Evolutionary conservation across 73 alveolate genomes (phyloP).

Genomic region (Tetrahymena borealis): DNA sequence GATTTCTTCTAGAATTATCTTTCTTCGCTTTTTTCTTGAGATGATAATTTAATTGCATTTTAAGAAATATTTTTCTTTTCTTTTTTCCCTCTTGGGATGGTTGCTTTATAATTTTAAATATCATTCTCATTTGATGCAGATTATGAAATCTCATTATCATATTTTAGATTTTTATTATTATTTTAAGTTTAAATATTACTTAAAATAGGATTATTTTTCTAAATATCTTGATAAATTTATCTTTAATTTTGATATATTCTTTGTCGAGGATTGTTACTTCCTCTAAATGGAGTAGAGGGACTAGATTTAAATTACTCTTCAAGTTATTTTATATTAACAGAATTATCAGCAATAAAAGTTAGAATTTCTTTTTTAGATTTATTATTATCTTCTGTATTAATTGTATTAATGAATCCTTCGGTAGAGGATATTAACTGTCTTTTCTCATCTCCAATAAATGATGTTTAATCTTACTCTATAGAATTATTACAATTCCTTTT

Average conservation of each 20-base stretch:
- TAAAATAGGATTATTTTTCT: neutral
- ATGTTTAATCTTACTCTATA: too few species aligned
- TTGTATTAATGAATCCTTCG: too few species aligned
- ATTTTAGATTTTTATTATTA: neutral
- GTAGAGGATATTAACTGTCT: too few species aligned
- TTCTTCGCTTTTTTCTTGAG: neutral
- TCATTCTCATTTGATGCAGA: neutral
- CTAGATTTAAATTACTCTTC: neutral
- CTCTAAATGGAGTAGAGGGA: neutral
- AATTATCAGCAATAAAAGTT: neutral
- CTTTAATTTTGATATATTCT: neutral
- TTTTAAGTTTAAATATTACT: neutral
- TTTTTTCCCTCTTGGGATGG: neutral
- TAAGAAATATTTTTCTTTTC: neutral
- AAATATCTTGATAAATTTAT: neutral
- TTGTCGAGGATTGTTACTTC: neutral
- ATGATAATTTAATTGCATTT: neutral
- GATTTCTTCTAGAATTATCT: neutral
- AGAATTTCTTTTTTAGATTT: neutral
- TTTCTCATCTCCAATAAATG: too few species aligned
- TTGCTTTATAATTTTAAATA: neutral
- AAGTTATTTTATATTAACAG: neutral
- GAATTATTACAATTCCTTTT: too few species aligned
- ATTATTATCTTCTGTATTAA: too few species aligned
- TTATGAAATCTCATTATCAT: neutral